Evolutionary conservation across 371 early-diverging fungal species (phyloP), one percentile per base, ranked within the genome.

Genomic region (Syncephalastrum monosporum): DNA sequence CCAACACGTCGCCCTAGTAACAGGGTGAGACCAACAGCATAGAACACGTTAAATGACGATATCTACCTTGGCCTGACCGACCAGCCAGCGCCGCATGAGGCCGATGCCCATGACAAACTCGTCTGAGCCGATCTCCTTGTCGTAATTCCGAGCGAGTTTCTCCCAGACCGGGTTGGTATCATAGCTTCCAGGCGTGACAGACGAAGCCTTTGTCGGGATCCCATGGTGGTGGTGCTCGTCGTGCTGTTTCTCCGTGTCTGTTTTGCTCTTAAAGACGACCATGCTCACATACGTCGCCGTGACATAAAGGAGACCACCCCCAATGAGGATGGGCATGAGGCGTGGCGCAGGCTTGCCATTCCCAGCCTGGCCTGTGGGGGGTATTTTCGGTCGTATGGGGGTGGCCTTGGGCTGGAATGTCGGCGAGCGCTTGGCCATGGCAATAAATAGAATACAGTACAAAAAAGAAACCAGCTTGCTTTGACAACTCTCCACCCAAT

Each of bases 91-190:
- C 53, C 89, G 69, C 50, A 81, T 63, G 0, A 83, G 52, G 7
- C 76, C 75, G 21, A 89, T 60, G 6, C 88, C 85, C 85, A 89
- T 82, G 16, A 85, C 63, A 33, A 71, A 70, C 56, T 91, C 91
- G 62, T 89, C 89, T 81, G 77, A 79, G 5, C 72, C 77, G 50
- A 90, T 83, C 38, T 74, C 74, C 46, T 70, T 60, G 69, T 90
- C 89, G 61, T 89, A 90, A 27, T 63, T 67, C 13, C 58, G 61
- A 1, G 89, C 89, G 5, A 85, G 69, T 27, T 54, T 65, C 17
- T 72, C 62, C 77, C 79, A 82, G 2, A 82, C 64, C 24, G 57
- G 52, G 8, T 68, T 51, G 4, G 80, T 80, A 53, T 80, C 80
- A 68, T 72, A 76, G 19, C 51, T 68, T 3, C 42, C 47, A 13